phyloP scores from a whole-genome alignment of 805 yeast genomes.

The Metschnikowia baotianmanensis region DNA sequence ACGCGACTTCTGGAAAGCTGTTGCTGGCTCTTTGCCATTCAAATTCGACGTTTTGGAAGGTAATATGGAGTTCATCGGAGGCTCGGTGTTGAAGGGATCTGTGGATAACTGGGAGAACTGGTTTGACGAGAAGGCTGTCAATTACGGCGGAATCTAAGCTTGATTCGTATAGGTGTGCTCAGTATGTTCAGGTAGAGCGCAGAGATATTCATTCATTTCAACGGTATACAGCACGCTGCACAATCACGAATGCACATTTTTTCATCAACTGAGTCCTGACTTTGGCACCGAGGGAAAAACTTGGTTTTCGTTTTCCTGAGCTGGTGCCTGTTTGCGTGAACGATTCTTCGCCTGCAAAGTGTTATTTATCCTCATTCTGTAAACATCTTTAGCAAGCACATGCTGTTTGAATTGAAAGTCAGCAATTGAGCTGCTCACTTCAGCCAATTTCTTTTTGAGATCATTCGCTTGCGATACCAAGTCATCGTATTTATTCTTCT shows the following conservation, averaged over 20 bases:
- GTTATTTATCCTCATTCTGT: constrained; percentile 37
- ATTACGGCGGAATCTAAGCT: constrained; percentile 28
- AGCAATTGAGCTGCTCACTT: constrained; percentile 22
- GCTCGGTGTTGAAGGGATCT: constrained; percentile 63
- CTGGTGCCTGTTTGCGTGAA: neutral
- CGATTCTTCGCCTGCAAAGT: constrained; percentile 5
- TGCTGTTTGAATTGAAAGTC: constrained; percentile 37
- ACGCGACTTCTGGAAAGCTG: constrained; percentile 46
- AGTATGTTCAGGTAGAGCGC: too few relatives aligned
- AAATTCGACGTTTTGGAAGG: constrained; percentile 70
- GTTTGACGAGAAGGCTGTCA: constrained; percentile 74
- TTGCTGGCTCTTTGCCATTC: constrained; percentile 43
- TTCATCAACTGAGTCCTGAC: neutral
- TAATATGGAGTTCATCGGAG: constrained; percentile 64
- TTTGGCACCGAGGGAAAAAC: constrained; percentile 6
- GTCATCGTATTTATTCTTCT: constrained; percentile 17
- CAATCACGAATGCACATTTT: neutral
- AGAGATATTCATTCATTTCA: neutral
- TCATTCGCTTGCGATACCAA: constrained; percentile 20
- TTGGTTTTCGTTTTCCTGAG: neutral
- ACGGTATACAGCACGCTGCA: neutral
- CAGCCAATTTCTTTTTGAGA: constrained; percentile 19
- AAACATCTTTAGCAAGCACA: constrained; percentile 40
- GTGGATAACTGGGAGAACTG: constrained; percentile 67
- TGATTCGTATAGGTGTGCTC: neutral